Conservation (phyloP, 768 basidiomycete species). For the Glaciozyma martinii region DNA sequence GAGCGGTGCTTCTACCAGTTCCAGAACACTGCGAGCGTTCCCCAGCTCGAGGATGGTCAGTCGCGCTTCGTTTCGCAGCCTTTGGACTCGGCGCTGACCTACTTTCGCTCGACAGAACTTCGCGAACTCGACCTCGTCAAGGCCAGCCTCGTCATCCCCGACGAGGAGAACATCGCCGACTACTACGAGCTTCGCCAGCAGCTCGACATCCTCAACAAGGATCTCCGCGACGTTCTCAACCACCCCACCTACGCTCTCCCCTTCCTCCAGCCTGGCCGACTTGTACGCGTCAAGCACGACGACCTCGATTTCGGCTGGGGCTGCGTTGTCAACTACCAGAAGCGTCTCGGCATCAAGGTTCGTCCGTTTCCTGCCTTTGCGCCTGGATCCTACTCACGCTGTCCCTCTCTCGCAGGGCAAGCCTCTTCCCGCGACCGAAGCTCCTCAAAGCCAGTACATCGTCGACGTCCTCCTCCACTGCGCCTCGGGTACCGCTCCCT, state of each 20-base stretch:
- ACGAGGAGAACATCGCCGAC: conserved; percentile 72
- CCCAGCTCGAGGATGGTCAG: conserved; percentile 70
- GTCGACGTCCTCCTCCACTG: conserved; percentile 82
- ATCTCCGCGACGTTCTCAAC: conserved; percentile 85
- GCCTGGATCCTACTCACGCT: background rate
- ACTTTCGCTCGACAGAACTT: conserved; percentile 55
- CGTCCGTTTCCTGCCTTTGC: conserved; percentile 39
- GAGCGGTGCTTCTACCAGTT: conserved; percentile 98
- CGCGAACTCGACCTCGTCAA: conserved; percentile 59
- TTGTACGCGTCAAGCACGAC: conserved; percentile 82
- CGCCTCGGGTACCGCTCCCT: conserved; percentile 52
- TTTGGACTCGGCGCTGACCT: background rate
- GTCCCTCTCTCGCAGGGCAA: conserved; percentile 37
- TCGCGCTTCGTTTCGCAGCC: conserved; percentile 14
- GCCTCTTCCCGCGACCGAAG: conserved; percentile 59
- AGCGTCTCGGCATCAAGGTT: conserved; percentile 67
- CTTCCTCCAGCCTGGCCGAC: conserved; percentile 81
- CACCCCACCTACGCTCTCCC: conserved; percentile 92
- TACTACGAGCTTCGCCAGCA: conserved; percentile 93
- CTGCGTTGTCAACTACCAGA: conserved; percentile 81
- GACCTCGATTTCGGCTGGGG: conserved; percentile 95
- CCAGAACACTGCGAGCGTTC: conserved; percentile 87
- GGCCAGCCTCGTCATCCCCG: conserved; percentile 60
- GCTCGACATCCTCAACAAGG: conserved; percentile 74
- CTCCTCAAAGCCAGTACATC: conserved; percentile 80